Evolutionary conservation across 352 stramenopile species (phyloP), one percentile per base, ranked within the genome.

Genomic region (Phytophthora vignae): DNA sequence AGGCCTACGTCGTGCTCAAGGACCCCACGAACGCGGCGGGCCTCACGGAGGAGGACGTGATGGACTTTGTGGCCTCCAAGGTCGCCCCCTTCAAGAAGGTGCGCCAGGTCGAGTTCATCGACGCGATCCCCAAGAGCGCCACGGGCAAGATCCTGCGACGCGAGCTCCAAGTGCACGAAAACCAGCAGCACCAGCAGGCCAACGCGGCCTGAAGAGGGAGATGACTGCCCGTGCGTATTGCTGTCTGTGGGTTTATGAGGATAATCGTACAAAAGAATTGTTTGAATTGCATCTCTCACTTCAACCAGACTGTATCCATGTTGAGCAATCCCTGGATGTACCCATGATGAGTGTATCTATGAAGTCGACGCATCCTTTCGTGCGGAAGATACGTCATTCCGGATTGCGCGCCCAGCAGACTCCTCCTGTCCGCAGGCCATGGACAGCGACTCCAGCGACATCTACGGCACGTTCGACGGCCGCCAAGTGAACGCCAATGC

Each of bases 81-180:
- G 92, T 98, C 15, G 88, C 91, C 10, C 63, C 74, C 4, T 94
- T 96, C 82, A 98, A 98, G 77, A 87, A 94, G 59, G 77, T 98
- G 27, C 81, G 90, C 53, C 84, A 91, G 36, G 82, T 98, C 17
- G 68, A 92, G 27, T 98, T 98, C 74, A 82, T 94, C 22, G 68
- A 76, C 15, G 64, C 68, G 4, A 97, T 98, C 56, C 93, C 94
- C 22, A 98, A 98, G 73, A 96, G 71, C 42, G 73, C 90, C 0
- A 89, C 86, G 14, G 95, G 95, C 19, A 98, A 98, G 80, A 97
- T 98, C 60, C 73, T 98, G 38, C 83, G 94, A 44, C 79, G 93
- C 17, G 71, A 97, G 48, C 74, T 98, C n/a, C 81, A 88, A 36
- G 76, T 71, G 11, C 49, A 67, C 21, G 74, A 87, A 48, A 87